phyloP scores from a whole-genome alignment of 257 asterid species.

The Salvia splendens region DNA sequence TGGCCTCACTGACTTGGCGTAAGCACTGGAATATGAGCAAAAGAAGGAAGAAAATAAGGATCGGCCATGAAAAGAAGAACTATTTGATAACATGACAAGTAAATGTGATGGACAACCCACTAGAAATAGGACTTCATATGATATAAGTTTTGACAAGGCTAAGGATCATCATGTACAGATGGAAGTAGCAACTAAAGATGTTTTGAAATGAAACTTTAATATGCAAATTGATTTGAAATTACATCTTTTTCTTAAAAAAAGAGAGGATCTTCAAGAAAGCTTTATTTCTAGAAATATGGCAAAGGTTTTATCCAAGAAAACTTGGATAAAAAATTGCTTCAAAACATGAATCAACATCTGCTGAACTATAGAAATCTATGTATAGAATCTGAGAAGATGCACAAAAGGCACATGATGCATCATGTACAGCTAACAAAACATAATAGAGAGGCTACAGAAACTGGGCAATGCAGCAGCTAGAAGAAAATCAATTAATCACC shows the following conservation, averaged over 20 bases:
- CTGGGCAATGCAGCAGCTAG: conserved; percentile 43
- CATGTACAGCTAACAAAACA: background rate
- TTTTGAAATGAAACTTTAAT: background rate
- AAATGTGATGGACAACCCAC: background rate
- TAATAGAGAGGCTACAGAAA: conserved; percentile 26
- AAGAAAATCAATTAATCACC: conserved; percentile 86
- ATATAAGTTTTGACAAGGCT: background rate
- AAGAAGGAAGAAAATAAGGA: conserved; percentile 32
- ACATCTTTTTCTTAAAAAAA: no score
- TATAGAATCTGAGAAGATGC: conserved; percentile 27
- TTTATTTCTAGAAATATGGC: background rate
- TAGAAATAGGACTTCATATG: conserved; percentile 3
- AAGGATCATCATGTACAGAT: conserved; percentile 13
- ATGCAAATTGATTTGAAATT: background rate
- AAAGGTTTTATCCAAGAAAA: background rate
- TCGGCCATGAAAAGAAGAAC: background rate
- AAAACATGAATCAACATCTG: conserved; percentile 13
- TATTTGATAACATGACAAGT: conserved; percentile 21
- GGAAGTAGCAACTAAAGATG: conserved; percentile 20
- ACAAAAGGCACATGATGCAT: conserved; percentile 16
- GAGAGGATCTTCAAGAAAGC: no score
- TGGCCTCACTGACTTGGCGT: conserved; percentile 48
- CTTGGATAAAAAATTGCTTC: conserved; percentile 1
- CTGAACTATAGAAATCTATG: conserved; percentile 21
- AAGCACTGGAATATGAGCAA: conserved; percentile 50